Conservation (phyloP, 352 stramenopile genomes). For the Globisporangium abappressorium region DNA sequence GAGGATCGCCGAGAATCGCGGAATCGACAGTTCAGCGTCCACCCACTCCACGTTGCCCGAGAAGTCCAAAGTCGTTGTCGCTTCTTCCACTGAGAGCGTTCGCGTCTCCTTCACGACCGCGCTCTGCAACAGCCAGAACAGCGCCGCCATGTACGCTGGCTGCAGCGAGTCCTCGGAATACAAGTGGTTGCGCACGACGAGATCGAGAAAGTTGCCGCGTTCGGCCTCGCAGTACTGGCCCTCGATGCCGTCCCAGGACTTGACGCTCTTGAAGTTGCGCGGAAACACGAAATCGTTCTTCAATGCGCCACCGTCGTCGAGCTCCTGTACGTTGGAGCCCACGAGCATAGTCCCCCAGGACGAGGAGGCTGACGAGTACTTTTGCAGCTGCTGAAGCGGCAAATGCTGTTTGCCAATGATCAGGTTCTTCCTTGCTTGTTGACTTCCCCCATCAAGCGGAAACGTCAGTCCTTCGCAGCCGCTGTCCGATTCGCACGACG, state of each 20-base stretch:
- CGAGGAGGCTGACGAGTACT: constrained; percentile 27
- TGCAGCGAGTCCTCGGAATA: constrained; percentile 49
- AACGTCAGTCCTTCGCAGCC: constrained; percentile 28
- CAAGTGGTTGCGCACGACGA: constrained; percentile 37
- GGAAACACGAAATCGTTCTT: constrained; percentile 61
- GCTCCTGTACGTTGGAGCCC: constrained; percentile 45
- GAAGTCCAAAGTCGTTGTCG: constrained; percentile 25
- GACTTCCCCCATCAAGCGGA: constrained; percentile 19
- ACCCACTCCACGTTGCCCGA: constrained; percentile 23
- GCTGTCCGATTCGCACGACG: constrained; percentile 17
- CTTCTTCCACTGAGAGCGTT: constrained; percentile 12
- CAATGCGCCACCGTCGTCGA: constrained; percentile 41
- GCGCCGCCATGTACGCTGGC: constrained; percentile 40
- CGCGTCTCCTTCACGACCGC: constrained; percentile 29
- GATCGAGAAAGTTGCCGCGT: constrained; percentile 38
- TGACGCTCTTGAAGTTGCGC: constrained; percentile 35
- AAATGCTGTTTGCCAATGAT: constrained; percentile 31
- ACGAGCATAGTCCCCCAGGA: constrained; percentile 35
- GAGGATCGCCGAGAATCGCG: constrained; percentile 32
- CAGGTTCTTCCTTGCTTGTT: constrained; percentile 14
- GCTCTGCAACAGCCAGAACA: constrained; percentile 58
- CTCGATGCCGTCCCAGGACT: constrained; percentile 28
- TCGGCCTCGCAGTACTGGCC: constrained; percentile 41
- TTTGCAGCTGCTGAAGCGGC: constrained; percentile 26
- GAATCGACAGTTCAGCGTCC: constrained; percentile 36